Evolutionary conservation across 805 yeast genomes (phyloP).

Genomic region (Hanseniaspora meyeri): DNA sequence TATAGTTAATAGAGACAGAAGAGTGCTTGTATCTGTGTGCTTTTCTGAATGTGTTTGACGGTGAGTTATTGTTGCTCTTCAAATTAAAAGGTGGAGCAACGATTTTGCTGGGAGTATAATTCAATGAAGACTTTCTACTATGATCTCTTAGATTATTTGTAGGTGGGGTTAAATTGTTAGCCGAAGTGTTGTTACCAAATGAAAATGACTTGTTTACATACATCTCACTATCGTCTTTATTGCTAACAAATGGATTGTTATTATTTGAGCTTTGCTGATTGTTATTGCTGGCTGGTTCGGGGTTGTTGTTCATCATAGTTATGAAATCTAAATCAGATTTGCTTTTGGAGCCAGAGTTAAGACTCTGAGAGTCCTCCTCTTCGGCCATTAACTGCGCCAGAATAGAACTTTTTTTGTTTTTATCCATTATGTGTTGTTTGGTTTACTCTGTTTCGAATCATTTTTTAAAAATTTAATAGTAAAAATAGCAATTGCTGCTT

Average conservation of each 20-base stretch:
- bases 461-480: no score
- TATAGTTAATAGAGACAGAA: slow-evolving; percentile 14
- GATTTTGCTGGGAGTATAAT: slow-evolving; percentile 11
- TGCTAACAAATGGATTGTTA: background rate
- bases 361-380: background rate
- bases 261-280: background rate
- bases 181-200: slow-evolving; percentile 1
- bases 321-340: slow-evolving; percentile 12
- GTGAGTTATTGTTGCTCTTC: background rate
- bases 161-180: background rate
- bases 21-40: slow-evolving; percentile 14
- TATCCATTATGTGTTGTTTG: background rate
- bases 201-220: slow-evolving; percentile 6
- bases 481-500: no score
- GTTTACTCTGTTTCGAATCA: background rate
- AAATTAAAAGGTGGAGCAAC: slow-evolving; percentile 5
- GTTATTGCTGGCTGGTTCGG: background rate
- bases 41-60: slow-evolving; percentile 11
- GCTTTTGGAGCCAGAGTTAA: background rate
- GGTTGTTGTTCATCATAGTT: background rate
- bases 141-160: background rate
- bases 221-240: background rate
- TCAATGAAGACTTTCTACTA: slow-evolving; percentile 10
- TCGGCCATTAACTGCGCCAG: slow-evolving; percentile 10
- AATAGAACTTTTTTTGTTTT: background rate